Conservation (phyloP, 148 eudicot species). For the Rhododendron ovatum region DNA sequence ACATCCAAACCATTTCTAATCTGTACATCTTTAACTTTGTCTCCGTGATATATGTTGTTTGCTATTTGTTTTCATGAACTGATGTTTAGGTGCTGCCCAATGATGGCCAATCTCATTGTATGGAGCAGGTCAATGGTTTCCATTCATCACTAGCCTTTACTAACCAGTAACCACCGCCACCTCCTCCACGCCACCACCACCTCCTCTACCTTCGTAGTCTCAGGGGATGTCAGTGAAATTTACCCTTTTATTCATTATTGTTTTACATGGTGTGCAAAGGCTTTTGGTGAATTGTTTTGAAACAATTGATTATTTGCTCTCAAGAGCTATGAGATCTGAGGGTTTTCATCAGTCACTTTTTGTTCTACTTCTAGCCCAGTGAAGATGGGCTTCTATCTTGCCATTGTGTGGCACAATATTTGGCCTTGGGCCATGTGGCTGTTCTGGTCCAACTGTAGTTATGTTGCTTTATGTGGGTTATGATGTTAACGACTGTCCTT, state of each 20-base stretch:
- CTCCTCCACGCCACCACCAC: background rate
- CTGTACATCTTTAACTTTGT: background rate
- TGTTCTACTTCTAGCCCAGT: background rate
- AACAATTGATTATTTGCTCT: background rate
- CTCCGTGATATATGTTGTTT: background rate
- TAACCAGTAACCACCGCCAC: background rate
- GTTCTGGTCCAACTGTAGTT: background rate
- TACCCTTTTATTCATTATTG: background rate
- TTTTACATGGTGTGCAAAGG: background rate
- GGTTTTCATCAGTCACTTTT: background rate
- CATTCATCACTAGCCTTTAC: background rate
- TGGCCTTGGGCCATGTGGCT: background rate
- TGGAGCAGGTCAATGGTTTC: constrained; percentile 1
- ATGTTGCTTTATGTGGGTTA: background rate
- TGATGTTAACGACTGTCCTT: background rate
- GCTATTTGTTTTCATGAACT: background rate
- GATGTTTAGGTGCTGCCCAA: background rate
- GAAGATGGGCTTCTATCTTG: background rate
- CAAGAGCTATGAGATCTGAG: background rate
- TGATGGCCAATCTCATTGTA: constrained; percentile 6
- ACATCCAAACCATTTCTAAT: background rate
- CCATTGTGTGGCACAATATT: background rate
- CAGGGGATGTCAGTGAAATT: constrained; percentile 4
- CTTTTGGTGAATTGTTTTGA: background rate
- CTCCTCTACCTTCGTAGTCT: background rate